Percentiles rank a stretch among this genome's conserved stretches.
Evolutionary conservation across 2,329 filamentous ascomycete genomes (phyloP).

Genomic region (Sarocladium kiliense): DNA sequence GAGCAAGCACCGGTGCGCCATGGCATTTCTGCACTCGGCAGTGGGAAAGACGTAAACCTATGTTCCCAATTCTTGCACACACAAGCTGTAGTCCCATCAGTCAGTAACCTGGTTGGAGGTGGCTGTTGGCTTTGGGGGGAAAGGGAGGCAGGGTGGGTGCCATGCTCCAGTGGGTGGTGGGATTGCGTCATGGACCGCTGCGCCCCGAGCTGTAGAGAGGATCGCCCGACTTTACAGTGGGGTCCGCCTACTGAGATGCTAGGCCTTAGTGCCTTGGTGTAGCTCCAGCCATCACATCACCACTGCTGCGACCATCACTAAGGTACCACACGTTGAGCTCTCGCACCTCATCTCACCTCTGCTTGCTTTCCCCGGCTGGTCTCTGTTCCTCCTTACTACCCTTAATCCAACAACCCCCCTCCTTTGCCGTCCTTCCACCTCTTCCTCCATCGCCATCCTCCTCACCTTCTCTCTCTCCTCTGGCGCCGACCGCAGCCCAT

Average conservation of each 20-base stretch:
- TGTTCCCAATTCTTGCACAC: no score
- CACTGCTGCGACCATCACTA: background rate
- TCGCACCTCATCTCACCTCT: background rate
- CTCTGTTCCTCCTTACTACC: background rate
- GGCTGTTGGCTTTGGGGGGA: no score
- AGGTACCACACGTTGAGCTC: background rate
- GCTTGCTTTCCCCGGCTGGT: no score
- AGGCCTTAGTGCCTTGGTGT: no score
- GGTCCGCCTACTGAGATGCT: no score
- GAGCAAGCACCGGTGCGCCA: background rate
- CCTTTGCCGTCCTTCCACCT: no score
- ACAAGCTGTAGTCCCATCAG: no score
- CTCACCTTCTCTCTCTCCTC: background rate
- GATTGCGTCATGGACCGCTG: constrained; percentile 7
- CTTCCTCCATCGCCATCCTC: no score
- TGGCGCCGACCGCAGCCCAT: no score
- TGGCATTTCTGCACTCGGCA: background rate
- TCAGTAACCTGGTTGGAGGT: no score
- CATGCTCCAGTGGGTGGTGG: background rate
- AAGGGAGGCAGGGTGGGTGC: background rate
- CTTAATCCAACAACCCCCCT: background rate
- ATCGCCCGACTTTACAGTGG: constrained; percentile 6
- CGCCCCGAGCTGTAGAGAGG: constrained; percentile 1
- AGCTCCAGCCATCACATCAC: background rate
- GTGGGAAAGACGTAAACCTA: background rate